Evolutionary conservation across 371 early-diverging fungal genomes (phyloP).

Genomic region (Actinomucor elegans): DNA sequence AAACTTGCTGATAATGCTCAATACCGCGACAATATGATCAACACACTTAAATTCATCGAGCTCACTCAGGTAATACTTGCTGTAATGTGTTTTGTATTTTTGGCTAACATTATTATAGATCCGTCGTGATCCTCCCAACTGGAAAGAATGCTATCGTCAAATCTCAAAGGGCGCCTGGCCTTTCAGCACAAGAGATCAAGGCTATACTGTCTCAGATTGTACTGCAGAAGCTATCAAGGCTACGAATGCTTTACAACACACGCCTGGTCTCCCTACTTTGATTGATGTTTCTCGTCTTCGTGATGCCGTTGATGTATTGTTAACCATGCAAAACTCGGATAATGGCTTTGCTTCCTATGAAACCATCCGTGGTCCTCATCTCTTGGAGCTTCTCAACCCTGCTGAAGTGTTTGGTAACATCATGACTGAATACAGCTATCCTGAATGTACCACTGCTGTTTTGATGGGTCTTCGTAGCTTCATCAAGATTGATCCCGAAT

Average conservation of each 20-base stretch:
- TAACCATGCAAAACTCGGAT: conserved; percentile 89
- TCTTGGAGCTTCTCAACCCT: conserved; percentile 89
- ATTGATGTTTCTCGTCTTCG: conserved; percentile 63
- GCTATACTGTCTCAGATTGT: conserved; percentile 95
- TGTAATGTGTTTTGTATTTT: not conserved
- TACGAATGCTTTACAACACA: conserved; percentile 72
- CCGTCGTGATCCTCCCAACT: conserved; percentile 66
- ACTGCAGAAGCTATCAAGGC: conserved; percentile 95
- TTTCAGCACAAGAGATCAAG: conserved; percentile 92
- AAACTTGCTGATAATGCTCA: conserved; percentile 69
- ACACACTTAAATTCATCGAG: conserved; percentile 83
- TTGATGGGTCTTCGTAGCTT: conserved; percentile 84
- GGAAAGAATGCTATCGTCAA: conserved; percentile 78
- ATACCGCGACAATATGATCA: conserved; percentile 68
- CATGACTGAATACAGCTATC: conserved; percentile 97
- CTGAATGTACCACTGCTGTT: conserved; percentile 95
- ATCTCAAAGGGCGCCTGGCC: conserved; percentile 93
- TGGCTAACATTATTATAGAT: conserved; percentile 49
- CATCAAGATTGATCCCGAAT: conserved; percentile 73
- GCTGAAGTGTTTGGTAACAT: conserved; percentile 96
- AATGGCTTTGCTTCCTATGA: conserved; percentile 96
- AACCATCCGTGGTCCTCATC: conserved; percentile 70
- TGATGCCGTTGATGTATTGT: conserved; percentile 87
- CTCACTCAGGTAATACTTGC: conserved; percentile 63
- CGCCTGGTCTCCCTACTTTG: conserved; percentile 42